Conservation (phyloP, 169 alveolate genomes). For the Theileria parva region DNA sequence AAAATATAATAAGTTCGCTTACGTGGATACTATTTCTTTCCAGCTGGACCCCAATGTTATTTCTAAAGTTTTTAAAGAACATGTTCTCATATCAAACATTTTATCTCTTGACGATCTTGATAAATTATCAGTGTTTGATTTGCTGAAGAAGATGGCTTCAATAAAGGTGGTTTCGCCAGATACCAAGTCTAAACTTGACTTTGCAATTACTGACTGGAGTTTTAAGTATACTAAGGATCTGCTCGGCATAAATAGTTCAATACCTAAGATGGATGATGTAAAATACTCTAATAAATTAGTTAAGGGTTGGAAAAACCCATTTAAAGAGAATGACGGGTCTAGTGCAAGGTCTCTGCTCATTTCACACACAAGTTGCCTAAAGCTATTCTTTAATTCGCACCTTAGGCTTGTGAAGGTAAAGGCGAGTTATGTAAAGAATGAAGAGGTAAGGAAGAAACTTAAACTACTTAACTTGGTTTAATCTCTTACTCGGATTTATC, state of each 20-base stretch:
- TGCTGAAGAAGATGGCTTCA: conserved; percentile 40
- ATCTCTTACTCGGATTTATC: conserved; percentile 5
- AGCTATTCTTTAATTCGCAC: conserved; percentile 39
- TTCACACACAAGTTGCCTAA: conserved; percentile 41
- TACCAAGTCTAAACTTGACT: not conserved
- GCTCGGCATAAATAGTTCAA: conserved; percentile 3
- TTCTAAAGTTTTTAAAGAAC: conserved; percentile 18
- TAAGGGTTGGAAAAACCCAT: conserved; percentile 43
- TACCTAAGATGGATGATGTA: conserved; percentile 11
- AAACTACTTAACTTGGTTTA: not conserved
- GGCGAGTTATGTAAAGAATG: not conserved
- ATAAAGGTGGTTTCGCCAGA: conserved; percentile 22
- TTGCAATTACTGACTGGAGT: conserved; percentile 30
- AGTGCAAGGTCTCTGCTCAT: conserved; percentile 30
- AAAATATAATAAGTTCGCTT: conserved; percentile 18
- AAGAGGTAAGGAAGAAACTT: not conserved
- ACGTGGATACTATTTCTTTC: conserved; percentile 37
- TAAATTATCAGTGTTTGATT: not conserved
- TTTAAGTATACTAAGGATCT: conserved; percentile 1
- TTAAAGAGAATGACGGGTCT: not conserved
- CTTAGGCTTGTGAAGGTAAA: conserved; percentile 17
- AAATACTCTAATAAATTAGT: not conserved
- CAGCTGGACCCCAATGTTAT: conserved; percentile 25
- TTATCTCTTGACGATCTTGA: conserved; percentile 21
- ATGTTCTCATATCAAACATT: conserved; percentile 10